Conservation (phyloP, 2,329 filamentous ascomycete species). For the Colletotrichum lentis region DNA sequence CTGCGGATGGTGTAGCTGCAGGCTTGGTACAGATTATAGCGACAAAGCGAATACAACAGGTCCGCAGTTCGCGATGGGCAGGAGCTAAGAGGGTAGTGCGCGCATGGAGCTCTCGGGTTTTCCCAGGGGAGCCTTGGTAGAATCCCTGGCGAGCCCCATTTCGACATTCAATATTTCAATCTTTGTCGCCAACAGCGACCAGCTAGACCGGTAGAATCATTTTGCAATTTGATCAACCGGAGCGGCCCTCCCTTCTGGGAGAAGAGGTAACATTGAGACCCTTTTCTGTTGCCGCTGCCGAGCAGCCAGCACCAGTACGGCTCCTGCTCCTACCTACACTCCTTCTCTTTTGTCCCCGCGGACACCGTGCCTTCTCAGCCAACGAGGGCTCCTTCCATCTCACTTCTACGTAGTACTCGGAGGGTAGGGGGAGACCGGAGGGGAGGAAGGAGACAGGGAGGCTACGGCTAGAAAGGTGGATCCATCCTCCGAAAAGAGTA, state of each 20-base stretch:
- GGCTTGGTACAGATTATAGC: too few species aligned
- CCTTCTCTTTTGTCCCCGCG: not conserved
- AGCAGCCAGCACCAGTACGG: not conserved
- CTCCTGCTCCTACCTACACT: not conserved
- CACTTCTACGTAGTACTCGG: not conserved
- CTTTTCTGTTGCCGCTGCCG: not conserved
- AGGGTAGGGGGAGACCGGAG: not conserved
- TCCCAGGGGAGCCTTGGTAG: conserved; percentile 8
- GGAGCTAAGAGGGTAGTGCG: conserved; percentile 10
- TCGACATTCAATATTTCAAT: conserved; percentile 14
- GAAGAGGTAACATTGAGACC: not conserved
- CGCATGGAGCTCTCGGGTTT: conserved; percentile 11
- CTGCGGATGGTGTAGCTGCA: too few species aligned
- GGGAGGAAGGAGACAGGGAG: conserved; percentile 12
- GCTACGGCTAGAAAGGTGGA: conserved; percentile 2
- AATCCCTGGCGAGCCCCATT: conserved; percentile 28
- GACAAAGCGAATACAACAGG: too few species aligned
- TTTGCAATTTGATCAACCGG: conserved; percentile 13
- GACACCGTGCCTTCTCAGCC: not conserved
- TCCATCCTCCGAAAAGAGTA: not conserved
- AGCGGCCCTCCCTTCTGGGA: conserved; percentile 8
- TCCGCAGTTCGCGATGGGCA: not conserved
- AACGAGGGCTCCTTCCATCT: conserved; percentile 4
- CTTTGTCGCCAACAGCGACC: not conserved
- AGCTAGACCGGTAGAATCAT: not conserved